phyloP scores from a whole-genome alignment of 176 grass and related monocot species.

The Rhipidocladum racemiflorum region DNA sequence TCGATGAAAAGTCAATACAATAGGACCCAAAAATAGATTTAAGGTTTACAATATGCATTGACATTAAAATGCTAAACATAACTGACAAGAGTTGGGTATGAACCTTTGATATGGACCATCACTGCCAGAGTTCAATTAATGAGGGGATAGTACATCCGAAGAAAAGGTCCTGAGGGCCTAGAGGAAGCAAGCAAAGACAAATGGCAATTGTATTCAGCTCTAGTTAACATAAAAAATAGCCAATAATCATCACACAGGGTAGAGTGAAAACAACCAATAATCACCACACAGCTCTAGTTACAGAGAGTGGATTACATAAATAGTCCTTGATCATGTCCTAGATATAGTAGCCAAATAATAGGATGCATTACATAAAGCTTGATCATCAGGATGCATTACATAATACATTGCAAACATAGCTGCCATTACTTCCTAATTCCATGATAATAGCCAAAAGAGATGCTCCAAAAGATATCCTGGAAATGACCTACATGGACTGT shows the following conservation, averaged over 20 bases:
- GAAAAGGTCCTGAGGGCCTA: constrained; percentile 6
- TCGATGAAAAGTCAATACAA: too few relatives aligned
- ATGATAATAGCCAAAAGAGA: too few relatives aligned
- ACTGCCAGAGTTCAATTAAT: constrained; percentile 8
- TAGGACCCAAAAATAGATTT: background rate
- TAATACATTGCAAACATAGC: too few relatives aligned
- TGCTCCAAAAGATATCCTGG: too few relatives aligned
- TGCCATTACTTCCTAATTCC: too few relatives aligned
- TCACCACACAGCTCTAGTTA: too few relatives aligned
- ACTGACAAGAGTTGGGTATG: background rate
- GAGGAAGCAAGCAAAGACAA: constrained; percentile 18
- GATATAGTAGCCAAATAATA: too few relatives aligned
- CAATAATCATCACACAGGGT: constrained; percentile 13
- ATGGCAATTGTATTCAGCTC: constrained; percentile 25
- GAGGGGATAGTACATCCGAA: constrained; percentile 22
- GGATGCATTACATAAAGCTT: too few relatives aligned
- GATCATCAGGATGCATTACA: too few relatives aligned
- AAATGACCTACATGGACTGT: too few relatives aligned
- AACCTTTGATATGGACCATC: constrained; percentile 16
- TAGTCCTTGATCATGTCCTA: too few relatives aligned
- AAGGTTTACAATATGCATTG: background rate
- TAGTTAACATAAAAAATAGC: constrained; percentile 25
- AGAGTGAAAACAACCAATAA: constrained; percentile 22
- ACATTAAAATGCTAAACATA: background rate
- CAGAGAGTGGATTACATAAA: too few relatives aligned